Evolutionary conservation across 2,329 filamentous ascomycete genomes (phyloP).

Genomic region (Phoma sp.): DNA sequence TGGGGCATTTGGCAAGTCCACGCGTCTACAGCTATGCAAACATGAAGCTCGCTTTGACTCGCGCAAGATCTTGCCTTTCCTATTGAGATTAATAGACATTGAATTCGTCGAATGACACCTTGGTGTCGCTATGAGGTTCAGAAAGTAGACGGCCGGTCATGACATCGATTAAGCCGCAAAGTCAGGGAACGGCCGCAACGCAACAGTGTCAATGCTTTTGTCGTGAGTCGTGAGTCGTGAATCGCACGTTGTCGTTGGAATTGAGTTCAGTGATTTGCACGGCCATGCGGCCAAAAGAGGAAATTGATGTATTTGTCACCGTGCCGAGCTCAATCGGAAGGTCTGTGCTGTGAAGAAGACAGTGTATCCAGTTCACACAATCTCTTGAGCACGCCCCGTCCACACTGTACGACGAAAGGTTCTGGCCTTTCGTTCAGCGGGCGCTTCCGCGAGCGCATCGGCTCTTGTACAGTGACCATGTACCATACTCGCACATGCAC

Average conservation of each 20-base stretch:
- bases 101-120: neutral
- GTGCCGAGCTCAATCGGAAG: slow-evolving; percentile 2
- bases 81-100: neutral
- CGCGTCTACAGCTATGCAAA: neutral
- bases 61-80: neutral
- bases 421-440: slow-evolving; percentile 23
- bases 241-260: slow-evolving; percentile 12
- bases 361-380: slow-evolving; percentile 6
- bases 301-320: slow-evolving; percentile 24
- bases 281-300: slow-evolving; percentile 7
- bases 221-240: neutral
- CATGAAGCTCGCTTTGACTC: neutral
- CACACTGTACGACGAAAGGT: slow-evolving; percentile 17
- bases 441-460: slow-evolving; percentile 20
- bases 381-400: neutral
- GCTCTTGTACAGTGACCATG: slow-evolving; percentile 7
- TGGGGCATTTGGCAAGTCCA: neutral
- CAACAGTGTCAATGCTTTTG: neutral
- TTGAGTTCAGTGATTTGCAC: slow-evolving; percentile 24
- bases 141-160: neutral
- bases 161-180: neutral
- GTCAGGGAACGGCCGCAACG: neutral
- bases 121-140: neutral
- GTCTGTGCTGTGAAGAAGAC: slow-evolving; percentile 5
- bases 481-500: slow-evolving; percentile 10